These are phyloP conservation scores for Bruguiera hainesii DNA, from an alignment of 441 rosid genomes.

Conservation along the genomic window DNA sequence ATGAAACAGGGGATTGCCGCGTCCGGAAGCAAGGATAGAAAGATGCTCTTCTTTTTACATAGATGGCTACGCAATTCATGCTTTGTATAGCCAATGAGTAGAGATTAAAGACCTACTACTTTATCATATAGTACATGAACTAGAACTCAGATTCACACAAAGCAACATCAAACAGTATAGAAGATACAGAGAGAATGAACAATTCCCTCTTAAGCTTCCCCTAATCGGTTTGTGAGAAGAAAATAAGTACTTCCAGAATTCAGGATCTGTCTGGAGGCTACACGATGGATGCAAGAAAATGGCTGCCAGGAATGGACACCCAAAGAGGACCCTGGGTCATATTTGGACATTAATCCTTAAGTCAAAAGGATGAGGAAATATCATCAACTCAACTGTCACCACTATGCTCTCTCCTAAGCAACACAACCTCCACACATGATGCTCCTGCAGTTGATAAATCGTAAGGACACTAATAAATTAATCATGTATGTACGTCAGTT, in stretches of 20 bases:
- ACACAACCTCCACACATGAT: conserved; percentile 85
- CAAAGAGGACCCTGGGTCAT: conserved; percentile 7
- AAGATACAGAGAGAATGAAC: conserved; percentile 36
- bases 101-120: conserved; percentile 3
- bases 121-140: conserved; percentile 20
- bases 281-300: conserved; percentile 16
- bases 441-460: conserved; percentile 43
- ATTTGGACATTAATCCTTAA: conserved; percentile 1
- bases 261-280: conserved; percentile 20
- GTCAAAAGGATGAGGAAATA: conserved; percentile 7
- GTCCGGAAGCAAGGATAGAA: too few relatives aligned
- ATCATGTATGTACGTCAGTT: too few relatives aligned
- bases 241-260: conserved; percentile 1
- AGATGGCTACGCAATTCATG: too few relatives aligned
- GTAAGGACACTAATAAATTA: background rate
- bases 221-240: conserved; percentile 17
- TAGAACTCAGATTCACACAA: conserved; percentile 9
- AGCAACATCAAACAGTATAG: background rate
- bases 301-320: conserved; percentile 18
- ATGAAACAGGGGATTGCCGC: too few relatives aligned
- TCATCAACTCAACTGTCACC: background rate
- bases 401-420: conserved; percentile 36
- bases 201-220: conserved; percentile 32
- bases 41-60: too few relatives aligned
- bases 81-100: too few relatives aligned